A percentile compares a stretch with the other conserved stretches of the same genome.
phyloP scores from a whole-genome alignment of 176 grass and related monocot genomes.

The Carex parvula region DNA sequence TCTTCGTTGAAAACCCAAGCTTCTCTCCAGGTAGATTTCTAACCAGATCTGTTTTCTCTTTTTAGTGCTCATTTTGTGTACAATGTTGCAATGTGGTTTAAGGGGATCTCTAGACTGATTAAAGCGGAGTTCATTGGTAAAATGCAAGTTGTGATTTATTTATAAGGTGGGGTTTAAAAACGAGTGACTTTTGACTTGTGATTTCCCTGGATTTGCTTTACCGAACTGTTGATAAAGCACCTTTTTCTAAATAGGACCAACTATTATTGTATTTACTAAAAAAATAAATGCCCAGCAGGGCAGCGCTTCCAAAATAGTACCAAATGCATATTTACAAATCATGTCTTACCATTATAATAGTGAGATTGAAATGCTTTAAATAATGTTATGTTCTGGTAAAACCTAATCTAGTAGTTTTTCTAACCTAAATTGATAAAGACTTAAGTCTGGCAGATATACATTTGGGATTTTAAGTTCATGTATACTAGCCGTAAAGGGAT shows the following conservation, averaged over 20 bases:
- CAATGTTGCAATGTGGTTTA: not conserved
- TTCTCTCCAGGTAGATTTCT: slow-evolving; percentile 13
- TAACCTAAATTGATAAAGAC: not conserved
- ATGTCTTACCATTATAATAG: not conserved
- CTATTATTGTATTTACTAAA: not conserved
- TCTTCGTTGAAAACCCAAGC: not conserved
- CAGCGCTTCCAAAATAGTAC: not conserved
- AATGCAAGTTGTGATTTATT: not conserved
- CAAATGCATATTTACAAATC: not conserved
- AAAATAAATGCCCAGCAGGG: not conserved
- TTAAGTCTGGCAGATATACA: not conserved
- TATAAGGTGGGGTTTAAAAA: not conserved
- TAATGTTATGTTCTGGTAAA: not conserved
- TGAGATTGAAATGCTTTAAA: not conserved
- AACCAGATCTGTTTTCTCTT: not conserved
- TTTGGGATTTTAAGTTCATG: not conserved
- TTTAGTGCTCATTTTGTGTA: too few relatives aligned
- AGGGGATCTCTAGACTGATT: not conserved
- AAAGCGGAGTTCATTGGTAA: not conserved
- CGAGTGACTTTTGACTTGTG: not conserved
- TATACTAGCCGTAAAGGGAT: not conserved
- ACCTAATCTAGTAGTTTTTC: not conserved
- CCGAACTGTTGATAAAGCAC: not conserved
- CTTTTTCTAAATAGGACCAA: not conserved
- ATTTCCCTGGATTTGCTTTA: not conserved